Conservation (phyloP, 2,329 filamentous ascomycete species). For the Aurifilum marmelostoma region DNA sequence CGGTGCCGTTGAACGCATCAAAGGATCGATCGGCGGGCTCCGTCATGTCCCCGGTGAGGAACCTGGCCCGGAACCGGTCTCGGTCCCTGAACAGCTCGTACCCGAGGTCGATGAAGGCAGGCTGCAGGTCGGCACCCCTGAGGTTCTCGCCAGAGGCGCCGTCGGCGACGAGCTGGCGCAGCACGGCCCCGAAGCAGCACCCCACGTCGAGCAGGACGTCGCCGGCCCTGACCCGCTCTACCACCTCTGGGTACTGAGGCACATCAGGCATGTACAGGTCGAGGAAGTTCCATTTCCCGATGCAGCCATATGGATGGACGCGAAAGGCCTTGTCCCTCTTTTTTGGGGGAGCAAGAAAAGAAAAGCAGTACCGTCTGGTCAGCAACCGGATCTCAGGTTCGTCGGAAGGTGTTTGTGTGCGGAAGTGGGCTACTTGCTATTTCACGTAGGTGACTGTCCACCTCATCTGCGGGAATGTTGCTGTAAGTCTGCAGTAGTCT, state of each 20-base stretch:
- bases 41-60: slow-evolving; percentile 37
- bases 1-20: slow-evolving; percentile 31
- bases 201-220: slow-evolving; percentile 44
- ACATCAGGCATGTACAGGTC: slow-evolving; percentile 41
- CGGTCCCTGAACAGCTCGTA: slow-evolving; percentile 41
- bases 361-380: neutral
- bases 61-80: slow-evolving; percentile 31
- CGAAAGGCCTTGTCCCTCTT: slow-evolving; percentile 43
- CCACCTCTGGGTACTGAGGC: slow-evolving; percentile 37
- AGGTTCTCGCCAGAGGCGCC: slow-evolving; percentile 44
- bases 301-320: slow-evolving; percentile 44
- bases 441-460: neutral
- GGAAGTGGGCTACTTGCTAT: slow-evolving; percentile 1
- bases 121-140: slow-evolving; percentile 43
- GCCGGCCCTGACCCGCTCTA: slow-evolving; percentile 36
- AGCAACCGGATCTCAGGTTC: neutral
- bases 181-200: slow-evolving; percentile 50
- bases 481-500: neutral
- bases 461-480: neutral
- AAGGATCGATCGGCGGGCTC: slow-evolving; percentile 24
- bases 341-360: neutral
- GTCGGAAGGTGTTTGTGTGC: neutral
- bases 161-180: slow-evolving; percentile 46
- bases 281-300: slow-evolving; percentile 45
- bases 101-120: slow-evolving; percentile 39